Base-by-base conservation (phyloP, 1,284 basidiomycete genomes). In the Trametes pubescens region DNA sequence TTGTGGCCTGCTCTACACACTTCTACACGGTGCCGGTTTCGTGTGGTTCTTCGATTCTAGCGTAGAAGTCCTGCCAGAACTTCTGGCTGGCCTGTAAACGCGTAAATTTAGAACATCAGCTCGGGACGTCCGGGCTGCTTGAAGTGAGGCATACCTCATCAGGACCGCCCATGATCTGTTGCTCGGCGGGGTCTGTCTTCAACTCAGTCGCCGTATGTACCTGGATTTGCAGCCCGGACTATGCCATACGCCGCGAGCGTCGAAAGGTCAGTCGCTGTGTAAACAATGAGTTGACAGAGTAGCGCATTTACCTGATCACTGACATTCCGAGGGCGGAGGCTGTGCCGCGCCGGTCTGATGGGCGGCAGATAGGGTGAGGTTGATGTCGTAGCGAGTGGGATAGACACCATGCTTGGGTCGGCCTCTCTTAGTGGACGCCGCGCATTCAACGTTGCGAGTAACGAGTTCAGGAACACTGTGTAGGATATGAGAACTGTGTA, bases 391-490 rank as follows among this genome's bases (percentile, higher is more conserved):
- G 55, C 43, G n/a, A 62, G 48, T 2, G 61, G 61, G 29, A 62
- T 62, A 4, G 61, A 57, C 2, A 62, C 49, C 38, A 62, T 24
- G 18, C 32, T 57, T 4, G 46, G 21, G 46, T 22, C 26, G 8
- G 34, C 43, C 38, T 66, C 54, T 5, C 62, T 57, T n/a, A 66
- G 49, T 9, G 51, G 32, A 11, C 48, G 46, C 11, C 61, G 58
- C 8, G 62, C 65, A 35, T 66, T 66, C 53, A 64, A 43, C 34
- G 62, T 64, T 1, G 67, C 67, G 22, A 68, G 62, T 11, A 68
- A 44, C 11, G 67, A 65, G 46, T 68, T 68, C 14, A 68, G 47
- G 47, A 68, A 60, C 5, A 68, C 67, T 68, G 51, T 11, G 6
- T 4, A 5, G 18, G 16, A 14, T 2, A 35, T 57, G 51, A 53